phyloP scores from a whole-genome alignment of 2,329 filamentous ascomycete genomes.

The Microascus cirrosus region DNA sequence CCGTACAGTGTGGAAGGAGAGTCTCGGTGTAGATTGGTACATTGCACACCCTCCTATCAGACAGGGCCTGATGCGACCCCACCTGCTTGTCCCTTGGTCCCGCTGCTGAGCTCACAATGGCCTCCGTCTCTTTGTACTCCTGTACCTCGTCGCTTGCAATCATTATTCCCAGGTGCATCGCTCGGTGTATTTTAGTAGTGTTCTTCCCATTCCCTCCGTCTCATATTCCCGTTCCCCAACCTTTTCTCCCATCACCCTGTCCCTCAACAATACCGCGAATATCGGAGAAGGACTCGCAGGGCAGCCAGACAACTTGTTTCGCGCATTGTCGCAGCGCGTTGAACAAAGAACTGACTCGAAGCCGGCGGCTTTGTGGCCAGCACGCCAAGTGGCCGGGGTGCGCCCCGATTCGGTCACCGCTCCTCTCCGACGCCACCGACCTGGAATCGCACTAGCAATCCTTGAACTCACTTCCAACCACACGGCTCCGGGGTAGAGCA shows the following conservation, averaged over 20 bases:
- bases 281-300: background rate
- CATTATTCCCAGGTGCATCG: background rate
- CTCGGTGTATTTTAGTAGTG: background rate
- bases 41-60: background rate
- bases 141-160: background rate
- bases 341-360: background rate
- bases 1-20: background rate
- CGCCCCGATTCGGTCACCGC: background rate
- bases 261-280: background rate
- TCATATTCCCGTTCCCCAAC: background rate
- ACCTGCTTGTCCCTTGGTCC: background rate
- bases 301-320: background rate
- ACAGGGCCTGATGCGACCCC: background rate
- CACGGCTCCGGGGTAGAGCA: conserved; percentile 4
- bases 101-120: background rate
- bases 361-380: background rate
- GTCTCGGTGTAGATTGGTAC: background rate
- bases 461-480: background rate
- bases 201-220: background rate
- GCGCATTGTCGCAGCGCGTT: background rate
- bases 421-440: background rate
- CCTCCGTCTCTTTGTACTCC: background rate
- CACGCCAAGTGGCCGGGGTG: background rate
- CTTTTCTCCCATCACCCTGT: background rate
- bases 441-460: background rate